phyloP scores from a whole-genome alignment of 1,139 yeast species.

The Lodderomyces jiufengensis region DNA sequence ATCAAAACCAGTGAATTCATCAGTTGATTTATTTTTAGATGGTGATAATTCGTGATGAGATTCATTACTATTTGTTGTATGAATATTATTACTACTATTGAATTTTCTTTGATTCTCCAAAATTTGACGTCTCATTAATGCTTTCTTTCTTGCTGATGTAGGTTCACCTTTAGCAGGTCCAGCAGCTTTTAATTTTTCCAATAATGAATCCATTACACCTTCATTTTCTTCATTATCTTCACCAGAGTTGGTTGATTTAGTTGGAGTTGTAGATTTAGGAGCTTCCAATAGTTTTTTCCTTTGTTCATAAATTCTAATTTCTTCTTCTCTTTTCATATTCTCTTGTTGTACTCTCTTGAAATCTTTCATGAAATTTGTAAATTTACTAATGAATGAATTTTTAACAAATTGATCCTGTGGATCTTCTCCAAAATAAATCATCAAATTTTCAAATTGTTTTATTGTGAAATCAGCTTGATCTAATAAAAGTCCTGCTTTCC shows the following conservation, averaged over 20 bases:
- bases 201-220: conserved; percentile 70
- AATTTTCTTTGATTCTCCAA: conserved; percentile 33
- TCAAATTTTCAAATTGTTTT: conserved; percentile 63
- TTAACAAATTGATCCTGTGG: conserved; percentile 64
- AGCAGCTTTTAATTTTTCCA: conserved; percentile 70
- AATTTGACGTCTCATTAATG: conserved; percentile 65
- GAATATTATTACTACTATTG: conserved; percentile 1
- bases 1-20: neutral
- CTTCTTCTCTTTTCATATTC: conserved; percentile 77
- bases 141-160: conserved; percentile 76
- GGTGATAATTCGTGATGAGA: conserved; percentile 4
- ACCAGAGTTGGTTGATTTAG: conserved; percentile 8
- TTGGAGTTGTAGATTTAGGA: conserved; percentile 20
- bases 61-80: neutral
- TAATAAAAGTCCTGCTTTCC: conserved; percentile 57
- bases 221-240: conserved; percentile 27
- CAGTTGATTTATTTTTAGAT: conserved; percentile 8
- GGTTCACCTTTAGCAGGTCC: conserved; percentile 74
- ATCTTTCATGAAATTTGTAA: conserved; percentile 68
- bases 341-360: conserved; percentile 76
- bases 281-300: conserved; percentile 62
- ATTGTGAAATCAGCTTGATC: conserved; percentile 65
- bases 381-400: conserved; percentile 66
- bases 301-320: conserved; percentile 68
- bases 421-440: conserved; percentile 79